phyloP scores from a whole-genome alignment of 495 filamentous ascomycete species.

The Pseudevernia furfuracea region DNA sequence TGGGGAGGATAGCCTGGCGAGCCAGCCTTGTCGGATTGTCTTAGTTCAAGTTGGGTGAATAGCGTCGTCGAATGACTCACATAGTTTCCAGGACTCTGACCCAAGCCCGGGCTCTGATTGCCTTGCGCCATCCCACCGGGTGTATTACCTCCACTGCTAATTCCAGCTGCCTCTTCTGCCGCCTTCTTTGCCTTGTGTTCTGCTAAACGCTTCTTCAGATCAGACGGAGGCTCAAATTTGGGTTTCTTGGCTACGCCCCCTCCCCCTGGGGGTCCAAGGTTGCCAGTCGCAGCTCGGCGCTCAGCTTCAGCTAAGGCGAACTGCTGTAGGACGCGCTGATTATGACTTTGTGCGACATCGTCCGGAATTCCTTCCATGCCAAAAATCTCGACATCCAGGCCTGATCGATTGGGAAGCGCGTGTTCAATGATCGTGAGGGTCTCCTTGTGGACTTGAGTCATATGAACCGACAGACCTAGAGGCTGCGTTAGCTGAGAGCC shows the following conservation, averaged over 20 bases:
- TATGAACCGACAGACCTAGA: conserved; percentile 83
- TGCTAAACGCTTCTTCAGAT: conserved; percentile 74
- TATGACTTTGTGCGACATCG: conserved; percentile 71
- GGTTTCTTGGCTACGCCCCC: conserved; percentile 59
- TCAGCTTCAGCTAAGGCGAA: conserved; percentile 82
- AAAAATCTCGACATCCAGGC: conserved; percentile 89
- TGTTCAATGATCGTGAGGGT: conserved; percentile 78
- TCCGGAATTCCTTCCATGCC: conserved; percentile 96
- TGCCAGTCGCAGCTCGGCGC: conserved; percentile 72
- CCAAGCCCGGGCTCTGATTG: conserved; percentile 47
- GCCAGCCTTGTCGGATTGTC: conserved; percentile 6
- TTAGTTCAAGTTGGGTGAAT: not conserved
- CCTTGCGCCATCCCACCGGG: conserved; percentile 47
- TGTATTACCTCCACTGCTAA: conserved; percentile 54
- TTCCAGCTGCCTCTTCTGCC: conserved; percentile 48
- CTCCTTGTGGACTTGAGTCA: conserved; percentile 98
- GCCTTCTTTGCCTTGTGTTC: conserved; percentile 68
- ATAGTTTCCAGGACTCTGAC: conserved; percentile 46
- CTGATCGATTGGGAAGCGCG: conserved; percentile 73
- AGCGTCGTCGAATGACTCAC: conserved; percentile 36
- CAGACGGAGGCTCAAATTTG: conserved; percentile 66
- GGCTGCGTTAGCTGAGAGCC: conserved; percentile 18
- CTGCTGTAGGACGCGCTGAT: conserved; percentile 72
- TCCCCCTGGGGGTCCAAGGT: conserved; percentile 54
- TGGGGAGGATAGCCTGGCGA: conserved; percentile 29